Evolutionary conservation across 352 stramenopile genomes (phyloP), one percentile per base, ranked within the genome.

Genomic region (Pythium dissotocum): DNA sequence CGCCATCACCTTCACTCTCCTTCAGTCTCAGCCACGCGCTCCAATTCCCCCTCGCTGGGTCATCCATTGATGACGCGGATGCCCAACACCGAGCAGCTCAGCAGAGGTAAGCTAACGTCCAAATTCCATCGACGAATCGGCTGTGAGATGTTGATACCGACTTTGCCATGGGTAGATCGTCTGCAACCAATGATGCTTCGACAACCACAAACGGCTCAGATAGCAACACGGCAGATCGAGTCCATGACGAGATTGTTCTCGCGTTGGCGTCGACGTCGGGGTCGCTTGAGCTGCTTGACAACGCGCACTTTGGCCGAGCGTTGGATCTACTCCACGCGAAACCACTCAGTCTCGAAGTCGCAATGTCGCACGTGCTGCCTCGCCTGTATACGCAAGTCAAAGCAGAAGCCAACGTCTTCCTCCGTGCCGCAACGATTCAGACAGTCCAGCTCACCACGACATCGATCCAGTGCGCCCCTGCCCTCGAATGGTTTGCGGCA

Each of bases 191-290:
- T 10, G 46, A 52, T 28, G n/a, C 6, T 7, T 16, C 16, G 6
- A 4, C 14, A 26, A 10, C 42, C 24, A 16, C 0, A 49, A 49
- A 6, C 42, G 8, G 16, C 8, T 49, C 18, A 14, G 56, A 63
- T 46, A 6, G 24, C 1, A 33, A 26, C 2, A 30, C 48, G 21
- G 18, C 57, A n/a, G 53, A 71, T 12, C 53, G 44, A 48, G 64
- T 63, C 32, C 61, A 69, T 2, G 66, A 80, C 6, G 71, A 76
- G 40, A 61, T 83, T 8, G 69, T 72, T 13, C 61, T 80, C 7
- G 73, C 72, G 2, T n/a, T 83, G 16, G 42, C 75, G 24, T 72
- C 59, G 13, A 56, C 67, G 7, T 51, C 36, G 8, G 12, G 40
- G 1, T 30, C 61, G 0, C 63, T 69, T 53, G 26, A 40, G 4